Base-by-base conservation (phyloP, 371 early-diverging fungal genomes). In the Mortierella sp. region DNA sequence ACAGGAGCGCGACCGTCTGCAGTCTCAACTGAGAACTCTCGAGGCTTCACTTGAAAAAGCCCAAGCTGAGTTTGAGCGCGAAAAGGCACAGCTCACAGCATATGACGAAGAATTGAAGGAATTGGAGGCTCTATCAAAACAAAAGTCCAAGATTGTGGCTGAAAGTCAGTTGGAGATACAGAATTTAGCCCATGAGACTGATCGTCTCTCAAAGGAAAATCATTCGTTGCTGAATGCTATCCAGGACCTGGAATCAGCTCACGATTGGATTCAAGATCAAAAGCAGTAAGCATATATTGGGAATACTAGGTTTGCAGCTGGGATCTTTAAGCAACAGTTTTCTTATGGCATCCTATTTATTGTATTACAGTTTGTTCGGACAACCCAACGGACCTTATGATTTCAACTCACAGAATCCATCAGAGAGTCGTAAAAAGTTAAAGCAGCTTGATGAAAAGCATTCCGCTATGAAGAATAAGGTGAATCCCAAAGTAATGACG, bases 401-500 rank as follows among this genome's bases (percentile, higher is more conserved):
- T 74, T 98, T 95, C 83, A 81, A 75, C 13, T 85, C 87, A 32
- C 85, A 90, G 45, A 91, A 95, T 76, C 85, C 95, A 0, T 79
- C 72, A 3, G 95, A 96, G 71, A 84, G 89, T 23, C 86, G 87
- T 72, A 91, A 92, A 65, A 90, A 90, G 35, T 77, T 95, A 40
- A 87, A 88, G 66, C 92, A 93, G 68, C 78, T 97, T 40, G 87
- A 88, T 42, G 89, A 91, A 29, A 89, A 93, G 68, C 90, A 93
- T 74, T 92, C 95, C 12, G 85, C 86, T 7, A 85, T 98, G 86
- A 90, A 93, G 61, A 94, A 95, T 66, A 95, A 92, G 66, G 92
- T 98, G 65, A 97, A 98, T 81, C 91, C 91, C 3, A 92, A 95
- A 22, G 98, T 96, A n/a, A 94, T 98, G 96, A 94, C 93, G 55